phyloP scores from a whole-genome alignment of 208 protist species.

The Trichomonas gallinae region DNA sequence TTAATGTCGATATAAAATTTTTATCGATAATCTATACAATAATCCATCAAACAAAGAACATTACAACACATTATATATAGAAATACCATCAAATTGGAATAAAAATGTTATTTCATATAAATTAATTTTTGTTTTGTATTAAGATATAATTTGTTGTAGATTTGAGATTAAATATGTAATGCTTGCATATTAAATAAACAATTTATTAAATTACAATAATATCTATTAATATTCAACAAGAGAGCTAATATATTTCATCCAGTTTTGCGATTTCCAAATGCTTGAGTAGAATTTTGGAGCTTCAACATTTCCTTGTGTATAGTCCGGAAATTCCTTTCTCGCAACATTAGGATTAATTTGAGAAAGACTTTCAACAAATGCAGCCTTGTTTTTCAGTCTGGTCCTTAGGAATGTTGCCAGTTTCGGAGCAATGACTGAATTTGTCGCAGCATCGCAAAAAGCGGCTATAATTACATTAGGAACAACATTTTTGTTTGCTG shows the following conservation, averaged over 20 bases:
- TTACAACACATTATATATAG: too few relatives aligned
- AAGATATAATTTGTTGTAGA: too few relatives aligned
- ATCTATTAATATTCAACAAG: background rate
- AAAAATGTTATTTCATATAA: too few relatives aligned
- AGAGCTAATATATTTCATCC: background rate
- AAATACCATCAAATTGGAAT: too few relatives aligned
- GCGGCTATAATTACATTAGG: background rate
- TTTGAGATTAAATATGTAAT: too few relatives aligned
- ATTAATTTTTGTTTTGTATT: too few relatives aligned
- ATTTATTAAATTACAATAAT: background rate
- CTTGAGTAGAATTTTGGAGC: background rate
- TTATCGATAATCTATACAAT: too few relatives aligned
- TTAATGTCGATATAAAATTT: too few relatives aligned
- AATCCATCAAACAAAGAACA: too few relatives aligned
- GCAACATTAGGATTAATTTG: background rate
- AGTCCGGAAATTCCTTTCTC: background rate
- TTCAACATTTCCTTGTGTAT: background rate
- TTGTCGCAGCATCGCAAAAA: background rate
- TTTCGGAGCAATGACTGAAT: background rate
- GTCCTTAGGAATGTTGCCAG: background rate
- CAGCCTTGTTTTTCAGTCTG: background rate
- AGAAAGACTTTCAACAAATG: background rate
- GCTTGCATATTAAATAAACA: too few relatives aligned
- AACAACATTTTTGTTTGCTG: background rate
- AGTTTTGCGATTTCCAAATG: background rate